Percentiles rank a stretch among this genome's conserved stretches.
These are phyloP conservation scores for Trifolium pratense DNA, from an alignment of 306 rosid genomes.

Conservation along the genomic window DNA sequence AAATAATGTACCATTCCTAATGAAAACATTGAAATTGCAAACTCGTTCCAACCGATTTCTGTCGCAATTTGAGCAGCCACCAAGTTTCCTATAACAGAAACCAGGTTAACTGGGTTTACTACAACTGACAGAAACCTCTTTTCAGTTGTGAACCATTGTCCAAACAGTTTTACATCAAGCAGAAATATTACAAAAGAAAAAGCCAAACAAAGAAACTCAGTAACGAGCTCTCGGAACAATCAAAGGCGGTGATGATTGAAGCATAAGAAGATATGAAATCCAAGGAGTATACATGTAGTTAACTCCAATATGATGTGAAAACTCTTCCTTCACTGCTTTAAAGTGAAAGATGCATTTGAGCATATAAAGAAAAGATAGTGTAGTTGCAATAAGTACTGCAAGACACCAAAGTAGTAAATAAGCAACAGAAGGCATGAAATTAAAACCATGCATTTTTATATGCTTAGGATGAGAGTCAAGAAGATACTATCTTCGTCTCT, in stretches of 20 bases:
- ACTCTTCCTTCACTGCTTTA: conserved; percentile 48
- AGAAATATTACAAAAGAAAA: conserved; percentile 47
- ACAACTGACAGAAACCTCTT: conserved; percentile 51
- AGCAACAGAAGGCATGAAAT: conserved; percentile 40
- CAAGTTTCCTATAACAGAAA: conserved; percentile 59
- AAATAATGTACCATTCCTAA: conserved; percentile 54
- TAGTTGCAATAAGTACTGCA: conserved; percentile 37
- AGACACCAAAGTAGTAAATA: conserved; percentile 53
- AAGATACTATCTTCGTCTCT: neutral
- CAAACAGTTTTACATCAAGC: conserved; percentile 54
- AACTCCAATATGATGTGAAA: conserved; percentile 51
- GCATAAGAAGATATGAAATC: conserved; percentile 63
- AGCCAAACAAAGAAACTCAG: conserved; percentile 44
- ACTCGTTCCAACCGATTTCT: conserved; percentile 58
- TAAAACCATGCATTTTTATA: conserved; percentile 41
- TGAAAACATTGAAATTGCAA: conserved; percentile 53
- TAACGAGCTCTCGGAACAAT: conserved; percentile 13
- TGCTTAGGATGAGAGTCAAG: neutral
- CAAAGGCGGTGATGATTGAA: conserved; percentile 53
- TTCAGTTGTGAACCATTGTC: conserved; percentile 60
- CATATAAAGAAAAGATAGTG: conserved; percentile 47
- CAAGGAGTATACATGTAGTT: conserved; percentile 61
- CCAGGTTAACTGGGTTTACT: conserved; percentile 58
- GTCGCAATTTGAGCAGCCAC: conserved; percentile 54
- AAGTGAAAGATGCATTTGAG: conserved; percentile 55